Evolutionary conservation across 805 yeast species (phyloP).

Genomic region (Nakazawaea wyomingensis): DNA sequence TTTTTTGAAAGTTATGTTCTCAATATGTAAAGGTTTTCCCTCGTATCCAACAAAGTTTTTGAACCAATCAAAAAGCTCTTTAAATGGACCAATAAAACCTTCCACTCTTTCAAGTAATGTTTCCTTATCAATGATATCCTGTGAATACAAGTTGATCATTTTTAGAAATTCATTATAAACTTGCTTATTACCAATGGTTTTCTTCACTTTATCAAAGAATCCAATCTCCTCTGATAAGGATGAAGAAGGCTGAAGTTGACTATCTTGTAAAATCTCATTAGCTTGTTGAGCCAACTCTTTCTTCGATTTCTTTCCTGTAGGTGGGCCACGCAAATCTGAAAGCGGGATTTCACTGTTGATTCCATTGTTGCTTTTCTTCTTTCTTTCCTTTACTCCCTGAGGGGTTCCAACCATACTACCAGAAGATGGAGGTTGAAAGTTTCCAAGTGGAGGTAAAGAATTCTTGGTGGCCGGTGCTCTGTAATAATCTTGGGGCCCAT

Average conservation of each 20-base stretch:
- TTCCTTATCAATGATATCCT: constrained; percentile 80
- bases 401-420: constrained; percentile 16
- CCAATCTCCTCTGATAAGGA: constrained; percentile 64
- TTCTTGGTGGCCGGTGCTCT: constrained; percentile 18
- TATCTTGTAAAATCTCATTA: constrained; percentile 7
- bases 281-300: constrained; percentile 27
- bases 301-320: constrained; percentile 19
- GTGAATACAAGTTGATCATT: constrained; percentile 79
- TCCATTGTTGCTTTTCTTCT: constrained; percentile 17
- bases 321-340: constrained; percentile 38
- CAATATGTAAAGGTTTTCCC: constrained; percentile 80
- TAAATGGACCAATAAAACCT: constrained; percentile 75
- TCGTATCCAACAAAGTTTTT: constrained; percentile 86
- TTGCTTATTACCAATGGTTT: constrained; percentile 81
- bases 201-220: constrained; percentile 90
- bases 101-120: constrained; percentile 81
- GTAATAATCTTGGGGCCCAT: constrained; percentile 19
- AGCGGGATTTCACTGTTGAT: constrained; percentile 40
- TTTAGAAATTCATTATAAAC: constrained; percentile 90
- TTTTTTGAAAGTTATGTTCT: constrained; percentile 81
- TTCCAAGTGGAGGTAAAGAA: constrained; percentile 79
- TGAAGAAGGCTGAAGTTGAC: constrained; percentile 7
- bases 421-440: constrained; percentile 64
- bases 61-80: constrained; percentile 86
- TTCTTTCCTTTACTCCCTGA: constrained; percentile 21